These are phyloP conservation scores for Triticum timopheevii DNA, from an alignment of 176 grass and related monocot genomes.

Conservation along the genomic window DNA sequence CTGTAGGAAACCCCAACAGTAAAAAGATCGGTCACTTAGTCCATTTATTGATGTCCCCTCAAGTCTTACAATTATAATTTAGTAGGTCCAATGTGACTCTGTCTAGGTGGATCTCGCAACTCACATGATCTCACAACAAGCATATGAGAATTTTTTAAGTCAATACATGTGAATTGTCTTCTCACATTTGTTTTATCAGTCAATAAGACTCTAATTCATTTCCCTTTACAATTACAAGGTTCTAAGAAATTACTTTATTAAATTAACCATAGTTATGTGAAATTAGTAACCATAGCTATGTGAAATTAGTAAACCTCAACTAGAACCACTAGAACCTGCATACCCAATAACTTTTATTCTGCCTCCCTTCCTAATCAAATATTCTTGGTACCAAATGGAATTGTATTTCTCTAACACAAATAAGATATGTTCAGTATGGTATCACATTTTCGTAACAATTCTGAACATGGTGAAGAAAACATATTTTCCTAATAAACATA, in stretches of 20 bases:
- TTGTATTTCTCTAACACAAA: not conserved
- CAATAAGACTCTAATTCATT: not conserved
- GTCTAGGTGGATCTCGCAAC: not conserved
- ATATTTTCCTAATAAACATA: not conserved
- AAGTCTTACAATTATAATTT: too few species aligned
- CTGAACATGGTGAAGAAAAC: not conserved
- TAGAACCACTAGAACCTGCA: not conserved
- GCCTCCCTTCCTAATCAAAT: not conserved
- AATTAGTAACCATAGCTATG: too few species aligned
- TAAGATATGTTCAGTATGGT: not conserved
- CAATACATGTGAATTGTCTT: not conserved
- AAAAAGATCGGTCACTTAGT: too few species aligned
- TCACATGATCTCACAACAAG: not conserved
- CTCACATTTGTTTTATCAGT: not conserved
- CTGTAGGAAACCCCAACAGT: too few species aligned
- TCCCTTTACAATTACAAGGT: not conserved
- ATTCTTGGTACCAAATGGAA: constrained; percentile 7
- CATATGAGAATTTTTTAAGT: not conserved
- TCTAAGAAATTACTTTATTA: not conserved
- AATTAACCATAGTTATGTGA: not conserved
- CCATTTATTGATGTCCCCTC: too few species aligned
- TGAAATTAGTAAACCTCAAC: too few species aligned
- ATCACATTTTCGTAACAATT: not conserved
- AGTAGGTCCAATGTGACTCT: too few species aligned
- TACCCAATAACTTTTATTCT: not conserved